Conservation (phyloP, 257 asterid genomes). For the Eucommia ulmoides region DNA sequence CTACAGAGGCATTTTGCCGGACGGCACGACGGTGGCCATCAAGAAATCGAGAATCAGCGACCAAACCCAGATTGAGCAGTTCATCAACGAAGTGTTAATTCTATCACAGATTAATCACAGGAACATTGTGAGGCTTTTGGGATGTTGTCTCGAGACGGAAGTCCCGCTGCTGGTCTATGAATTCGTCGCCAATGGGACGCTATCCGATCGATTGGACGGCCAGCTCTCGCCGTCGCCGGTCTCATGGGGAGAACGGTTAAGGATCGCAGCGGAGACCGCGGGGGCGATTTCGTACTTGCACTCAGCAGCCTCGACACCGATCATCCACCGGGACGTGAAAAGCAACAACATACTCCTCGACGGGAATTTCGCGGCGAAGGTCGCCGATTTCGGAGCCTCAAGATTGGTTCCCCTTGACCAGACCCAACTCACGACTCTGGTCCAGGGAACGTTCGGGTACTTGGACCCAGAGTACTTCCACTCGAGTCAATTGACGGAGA, state of each 20-base stretch:
- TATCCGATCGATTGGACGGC: neutral
- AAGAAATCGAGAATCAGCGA: neutral
- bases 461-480: neutral
- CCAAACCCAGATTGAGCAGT: neutral
- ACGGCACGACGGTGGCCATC: neutral
- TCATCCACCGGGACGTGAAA: neutral
- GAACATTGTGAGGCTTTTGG: neutral
- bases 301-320: neutral
- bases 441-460: neutral
- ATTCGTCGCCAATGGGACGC: neutral
- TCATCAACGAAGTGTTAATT: neutral
- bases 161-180: neutral
- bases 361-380: neutral
- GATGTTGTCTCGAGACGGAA: neutral
- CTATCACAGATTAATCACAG: neutral
- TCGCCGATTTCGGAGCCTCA: neutral
- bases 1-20: neutral
- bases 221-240: neutral
- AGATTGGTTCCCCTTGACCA: neutral
- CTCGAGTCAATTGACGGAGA: neutral
- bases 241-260: neutral
- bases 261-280: neutral
- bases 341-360: neutral
- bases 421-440: neutral
- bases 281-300: neutral